phyloP scores from a whole-genome alignment of 257 asterid genomes.

The Fraxinus pennsylvanica region DNA sequence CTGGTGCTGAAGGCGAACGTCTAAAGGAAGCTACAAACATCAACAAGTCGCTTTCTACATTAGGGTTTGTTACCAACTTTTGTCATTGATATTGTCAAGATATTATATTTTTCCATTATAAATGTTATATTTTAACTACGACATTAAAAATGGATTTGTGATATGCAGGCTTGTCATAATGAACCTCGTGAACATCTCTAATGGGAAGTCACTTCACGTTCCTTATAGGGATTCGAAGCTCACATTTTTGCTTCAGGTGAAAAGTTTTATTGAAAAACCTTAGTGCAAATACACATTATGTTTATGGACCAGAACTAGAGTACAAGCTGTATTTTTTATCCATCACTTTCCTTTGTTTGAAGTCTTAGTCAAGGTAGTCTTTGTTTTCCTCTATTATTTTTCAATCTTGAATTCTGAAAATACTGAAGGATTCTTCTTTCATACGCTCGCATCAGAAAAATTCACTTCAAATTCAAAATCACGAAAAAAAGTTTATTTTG shows the following conservation, averaged over 20 bases:
- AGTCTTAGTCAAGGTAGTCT: not conserved
- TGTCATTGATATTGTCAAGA: slow-evolving; percentile 20
- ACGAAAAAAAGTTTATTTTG: not conserved
- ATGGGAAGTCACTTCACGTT: slow-evolving; percentile 86
- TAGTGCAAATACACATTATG: slow-evolving; percentile 15
- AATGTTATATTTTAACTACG: slow-evolving; percentile 13
- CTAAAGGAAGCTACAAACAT: slow-evolving; percentile 96
- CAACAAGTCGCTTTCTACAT: slow-evolving; percentile 93
- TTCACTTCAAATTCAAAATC: not conserved
- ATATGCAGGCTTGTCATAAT: slow-evolving; percentile 85
- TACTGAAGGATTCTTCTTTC: not conserved
- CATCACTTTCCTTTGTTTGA: not conserved
- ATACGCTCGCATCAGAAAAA: not conserved
- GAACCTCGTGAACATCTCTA: slow-evolving; percentile 89
- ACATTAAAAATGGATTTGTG: slow-evolving; percentile 1
- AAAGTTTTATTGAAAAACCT: slow-evolving; percentile 22
- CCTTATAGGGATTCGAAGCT: slow-evolving; percentile 98
- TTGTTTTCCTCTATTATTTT: not conserved
- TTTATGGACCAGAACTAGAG: not conserved
- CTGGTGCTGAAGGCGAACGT: slow-evolving; percentile 99
- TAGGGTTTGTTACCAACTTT: slow-evolving; percentile 62
- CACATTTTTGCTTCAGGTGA: slow-evolving; percentile 98
- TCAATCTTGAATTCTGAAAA: not conserved
- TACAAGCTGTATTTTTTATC: not conserved
- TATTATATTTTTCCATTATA: slow-evolving; percentile 14